Conservation (phyloP, 2,329 filamentous ascomycete species). For the Teratosphaeria gauchensis region DNA sequence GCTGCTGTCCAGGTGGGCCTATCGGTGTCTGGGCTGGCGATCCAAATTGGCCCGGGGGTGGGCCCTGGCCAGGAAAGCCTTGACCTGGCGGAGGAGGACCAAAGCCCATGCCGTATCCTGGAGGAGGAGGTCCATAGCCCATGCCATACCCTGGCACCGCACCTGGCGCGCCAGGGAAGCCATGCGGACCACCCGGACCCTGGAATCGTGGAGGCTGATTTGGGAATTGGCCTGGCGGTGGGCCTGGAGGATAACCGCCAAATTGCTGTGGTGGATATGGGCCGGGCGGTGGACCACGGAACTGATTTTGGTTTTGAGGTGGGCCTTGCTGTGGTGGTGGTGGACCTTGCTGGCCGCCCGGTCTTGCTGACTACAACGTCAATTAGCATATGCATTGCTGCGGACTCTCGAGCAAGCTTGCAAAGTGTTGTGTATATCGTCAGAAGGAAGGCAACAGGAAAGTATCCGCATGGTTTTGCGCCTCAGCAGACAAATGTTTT, state of each 20-base stretch:
- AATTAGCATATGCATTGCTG: conserved; percentile 1
- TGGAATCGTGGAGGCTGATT: conserved; percentile 38
- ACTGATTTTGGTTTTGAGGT: conserved; percentile 29
- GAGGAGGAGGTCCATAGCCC: conserved; percentile 50
- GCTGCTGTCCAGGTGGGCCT: conserved; percentile 44
- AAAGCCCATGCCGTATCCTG: conserved; percentile 22
- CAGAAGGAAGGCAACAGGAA: conserved; percentile 99
- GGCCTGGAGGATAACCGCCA: conserved; percentile 30
- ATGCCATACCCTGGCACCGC: conserved; percentile 49
- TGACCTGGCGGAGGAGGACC: conserved; percentile 34
- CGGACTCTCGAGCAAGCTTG: background rate
- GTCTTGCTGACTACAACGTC: conserved; percentile 18
- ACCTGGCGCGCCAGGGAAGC: conserved; percentile 33
- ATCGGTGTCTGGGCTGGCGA: conserved; percentile 36
- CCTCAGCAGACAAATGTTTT: conserved; percentile 69
- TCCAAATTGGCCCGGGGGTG: conserved; percentile 34
- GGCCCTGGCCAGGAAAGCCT: conserved; percentile 41
- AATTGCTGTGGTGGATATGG: conserved; percentile 24
- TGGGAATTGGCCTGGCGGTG: conserved; percentile 28
- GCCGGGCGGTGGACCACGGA: conserved; percentile 30
- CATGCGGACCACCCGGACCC: conserved; percentile 33
- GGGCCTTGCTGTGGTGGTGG: conserved; percentile 26
- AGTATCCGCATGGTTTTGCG: conserved; percentile 93
- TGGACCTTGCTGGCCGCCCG: conserved; percentile 13
- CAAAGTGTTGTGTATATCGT: conserved; percentile 28